phyloP scores from a whole-genome alignment of 2,329 filamentous ascomycete species.

The Pseudogymnoascus sp. region DNA sequence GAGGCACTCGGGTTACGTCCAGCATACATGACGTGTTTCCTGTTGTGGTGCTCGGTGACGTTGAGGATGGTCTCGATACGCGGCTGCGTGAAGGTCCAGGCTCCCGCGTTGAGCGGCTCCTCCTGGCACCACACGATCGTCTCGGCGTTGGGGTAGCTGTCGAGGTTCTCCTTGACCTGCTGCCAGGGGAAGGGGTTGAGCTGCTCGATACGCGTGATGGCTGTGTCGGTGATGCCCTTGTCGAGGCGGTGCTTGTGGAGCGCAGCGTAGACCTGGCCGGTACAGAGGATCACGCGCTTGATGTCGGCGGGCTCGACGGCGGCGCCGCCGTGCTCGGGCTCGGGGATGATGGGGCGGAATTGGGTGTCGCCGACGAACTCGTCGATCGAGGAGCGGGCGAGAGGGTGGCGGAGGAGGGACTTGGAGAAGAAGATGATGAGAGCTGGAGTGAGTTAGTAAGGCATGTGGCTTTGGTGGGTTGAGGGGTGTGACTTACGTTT shows the following conservation, averaged over 20 bases:
- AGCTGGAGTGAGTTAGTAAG: constrained; percentile 42
- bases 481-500: constrained; percentile 64
- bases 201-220: constrained; percentile 93
- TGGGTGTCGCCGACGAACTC: constrained; percentile 87
- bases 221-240: constrained; percentile 80
- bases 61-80: constrained; percentile 95
- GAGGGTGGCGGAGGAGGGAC: constrained; percentile 84
- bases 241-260: constrained; percentile 85
- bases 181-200: constrained; percentile 99
- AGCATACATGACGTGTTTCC: constrained; percentile 95
- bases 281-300: constrained; percentile 88
- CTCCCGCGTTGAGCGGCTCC: constrained; percentile 93
- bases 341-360: constrained; percentile 94
- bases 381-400: constrained; percentile 81
- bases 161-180: constrained; percentile 91
- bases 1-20: constrained; percentile 88
- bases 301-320: constrained; percentile 80
- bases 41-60: constrained; percentile 83
- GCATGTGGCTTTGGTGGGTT: constrained; percentile 8
- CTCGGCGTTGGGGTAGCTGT: constrained; percentile 94
- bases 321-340: constrained; percentile 70
- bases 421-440: constrained; percentile 98
- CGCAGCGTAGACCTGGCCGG: constrained; percentile 86
- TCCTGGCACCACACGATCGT: constrained; percentile 97
- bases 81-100: constrained; percentile 95